Percentiles rank a stretch among this genome's conserved stretches.
These are phyloP conservation scores for Nyssa sinensis DNA, from an alignment of 148 eudicot species.

Conservation along the genomic window DNA sequence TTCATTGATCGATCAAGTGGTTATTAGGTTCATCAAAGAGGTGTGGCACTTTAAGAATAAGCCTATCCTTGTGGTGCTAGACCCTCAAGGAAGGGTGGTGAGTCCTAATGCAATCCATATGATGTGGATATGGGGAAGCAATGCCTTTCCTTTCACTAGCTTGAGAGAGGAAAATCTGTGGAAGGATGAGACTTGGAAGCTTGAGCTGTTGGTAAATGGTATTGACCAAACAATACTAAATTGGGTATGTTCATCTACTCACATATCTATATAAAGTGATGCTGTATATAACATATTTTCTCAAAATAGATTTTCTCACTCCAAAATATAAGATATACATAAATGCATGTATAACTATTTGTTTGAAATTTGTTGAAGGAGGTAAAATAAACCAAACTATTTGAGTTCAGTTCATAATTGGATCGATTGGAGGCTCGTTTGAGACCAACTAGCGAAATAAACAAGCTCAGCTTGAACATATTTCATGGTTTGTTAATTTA, in stretches of 20 bases:
- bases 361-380: too few species aligned
- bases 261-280: too few species aligned
- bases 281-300: too few species aligned
- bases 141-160: conserved; percentile 67
- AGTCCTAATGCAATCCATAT: conserved; percentile 70
- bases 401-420: too few species aligned
- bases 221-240: conserved; percentile 43
- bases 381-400: too few species aligned
- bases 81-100: conserved; percentile 55
- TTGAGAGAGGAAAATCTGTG: conserved; percentile 49
- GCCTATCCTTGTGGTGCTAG: conserved; percentile 62
- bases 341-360: too few species aligned
- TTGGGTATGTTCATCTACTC: conserved; percentile 41
- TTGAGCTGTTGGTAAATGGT: conserved; percentile 53
- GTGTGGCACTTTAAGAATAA: conserved; percentile 55
- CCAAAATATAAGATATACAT: too few species aligned
- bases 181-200: conserved; percentile 60
- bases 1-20: conserved; percentile 20
- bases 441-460: too few species aligned
- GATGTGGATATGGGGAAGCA: conserved; percentile 81
- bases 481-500: too few species aligned
- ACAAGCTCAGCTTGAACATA: too few species aligned
- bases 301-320: too few species aligned
- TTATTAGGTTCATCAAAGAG: conserved; percentile 12
- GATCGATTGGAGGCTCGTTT: too few species aligned